Evolutionary conservation across 208 protist species (phyloP).

Genomic region (Leishmania martiniquensis): DNA sequence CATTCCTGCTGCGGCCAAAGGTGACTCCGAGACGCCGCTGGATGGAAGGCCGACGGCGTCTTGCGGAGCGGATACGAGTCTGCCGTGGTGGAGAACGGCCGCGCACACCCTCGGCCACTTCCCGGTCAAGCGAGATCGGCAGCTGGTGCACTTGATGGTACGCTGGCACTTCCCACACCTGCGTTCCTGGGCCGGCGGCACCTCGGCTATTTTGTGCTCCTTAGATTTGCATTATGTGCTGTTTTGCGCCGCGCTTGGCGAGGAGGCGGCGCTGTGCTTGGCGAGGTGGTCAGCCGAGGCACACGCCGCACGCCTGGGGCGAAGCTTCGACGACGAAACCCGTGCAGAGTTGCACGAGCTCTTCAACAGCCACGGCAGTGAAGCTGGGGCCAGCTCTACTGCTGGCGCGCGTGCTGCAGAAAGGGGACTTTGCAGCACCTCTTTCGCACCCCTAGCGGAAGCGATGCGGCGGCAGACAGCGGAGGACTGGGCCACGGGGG

Average conservation of each 20-base stretch:
- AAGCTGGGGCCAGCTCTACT: not conserved
- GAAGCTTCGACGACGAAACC: not conserved
- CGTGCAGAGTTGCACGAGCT: constrained; percentile 6
- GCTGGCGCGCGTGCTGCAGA: not conserved
- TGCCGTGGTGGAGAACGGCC: constrained; percentile 2
- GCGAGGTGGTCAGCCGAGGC: constrained; percentile 35
- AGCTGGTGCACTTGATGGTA: constrained; percentile 36
- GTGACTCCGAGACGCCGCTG: not conserved
- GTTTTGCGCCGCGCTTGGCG: constrained; percentile 38
- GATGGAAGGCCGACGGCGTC: not conserved
- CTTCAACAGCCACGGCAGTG: not conserved
- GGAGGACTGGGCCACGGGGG: not conserved
- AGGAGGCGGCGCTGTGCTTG: constrained; percentile 34
- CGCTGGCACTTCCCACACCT: constrained; percentile 53
- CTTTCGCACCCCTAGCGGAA: constrained; percentile 16
- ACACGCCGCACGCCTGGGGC: constrained; percentile 15
- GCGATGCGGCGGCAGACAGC: constrained; percentile 5
- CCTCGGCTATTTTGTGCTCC: constrained; percentile 14
- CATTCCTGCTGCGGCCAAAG: constrained; percentile 13
- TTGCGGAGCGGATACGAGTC: not conserved
- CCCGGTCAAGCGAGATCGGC: constrained; percentile 17
- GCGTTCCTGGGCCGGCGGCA: constrained; percentile 22
- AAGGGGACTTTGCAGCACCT: constrained; percentile 20
- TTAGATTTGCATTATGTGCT: constrained; percentile 46
- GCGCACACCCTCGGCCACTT: constrained; percentile 14